These are phyloP conservation scores for Debaryomyces coudertii DNA, from an alignment of 1,139 yeast species.

Conservation along the genomic window DNA sequence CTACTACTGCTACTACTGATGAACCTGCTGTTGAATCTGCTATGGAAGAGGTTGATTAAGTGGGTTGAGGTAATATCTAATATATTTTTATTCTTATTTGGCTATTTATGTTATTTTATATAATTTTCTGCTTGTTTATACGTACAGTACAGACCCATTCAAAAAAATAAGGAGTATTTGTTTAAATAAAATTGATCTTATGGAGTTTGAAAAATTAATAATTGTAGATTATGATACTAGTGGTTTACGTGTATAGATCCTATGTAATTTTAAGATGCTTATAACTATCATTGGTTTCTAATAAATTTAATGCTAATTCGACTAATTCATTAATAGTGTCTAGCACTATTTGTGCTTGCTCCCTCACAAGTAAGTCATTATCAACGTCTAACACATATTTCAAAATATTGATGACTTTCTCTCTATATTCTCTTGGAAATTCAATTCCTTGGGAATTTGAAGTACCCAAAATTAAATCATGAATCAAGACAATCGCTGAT, in stretches of 20 bases:
- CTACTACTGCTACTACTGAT: conserved; percentile 53
- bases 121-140: conserved; percentile 6
- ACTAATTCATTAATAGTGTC: conserved; percentile 43
- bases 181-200: conserved; percentile 4
- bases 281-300: not conserved
- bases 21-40: conserved; percentile 84
- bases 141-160: not conserved
- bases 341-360: conserved; percentile 54
- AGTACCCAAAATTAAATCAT: conserved; percentile 60
- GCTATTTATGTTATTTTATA: conserved; percentile 8
- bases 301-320: conserved; percentile 1
- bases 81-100: conserved; percentile 6
- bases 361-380: conserved; percentile 59
- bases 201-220: conserved; percentile 2
- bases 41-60: conserved; percentile 98
- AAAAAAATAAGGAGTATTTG: not conserved
- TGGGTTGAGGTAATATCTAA: conserved; percentile 5
- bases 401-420: conserved; percentile 43
- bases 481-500: conserved; percentile 70
- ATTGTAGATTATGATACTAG: not conserved
- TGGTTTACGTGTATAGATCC: not conserved
- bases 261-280: conserved; percentile 1
- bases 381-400: conserved; percentile 53
- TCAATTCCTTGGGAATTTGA: conserved; percentile 45
- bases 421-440: conserved; percentile 52